phyloP scores from a whole-genome alignment of 2,329 filamentous ascomycete genomes.

The Trichophyton equinum region DNA sequence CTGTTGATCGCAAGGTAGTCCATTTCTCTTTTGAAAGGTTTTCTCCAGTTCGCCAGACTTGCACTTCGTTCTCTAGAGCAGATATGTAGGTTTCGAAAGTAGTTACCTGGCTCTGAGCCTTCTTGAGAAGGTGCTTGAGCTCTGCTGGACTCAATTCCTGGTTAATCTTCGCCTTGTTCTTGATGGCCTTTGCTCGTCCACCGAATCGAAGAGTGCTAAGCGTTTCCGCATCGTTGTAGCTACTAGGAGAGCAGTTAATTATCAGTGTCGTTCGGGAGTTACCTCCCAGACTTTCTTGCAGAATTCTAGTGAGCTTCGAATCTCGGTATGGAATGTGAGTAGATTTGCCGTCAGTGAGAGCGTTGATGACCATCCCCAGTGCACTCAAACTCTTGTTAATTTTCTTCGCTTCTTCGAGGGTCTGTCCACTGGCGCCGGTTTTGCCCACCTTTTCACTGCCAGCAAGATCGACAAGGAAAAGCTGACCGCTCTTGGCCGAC shows the following conservation, averaged over 20 bases:
- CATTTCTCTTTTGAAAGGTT: conserved; percentile 78
- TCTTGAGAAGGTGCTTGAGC: conserved; percentile 83
- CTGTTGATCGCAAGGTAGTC: conserved; percentile 53
- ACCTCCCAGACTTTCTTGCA: conserved; percentile 94
- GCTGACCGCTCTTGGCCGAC: conserved; percentile 87
- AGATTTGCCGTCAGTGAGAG: conserved; percentile 91
- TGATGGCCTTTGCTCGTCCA: conserved; percentile 94
- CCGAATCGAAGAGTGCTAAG: conserved; percentile 85
- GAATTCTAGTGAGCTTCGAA: conserved; percentile 90
- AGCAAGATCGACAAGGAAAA: conserved; percentile 95
- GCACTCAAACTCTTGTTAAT: conserved; percentile 99
- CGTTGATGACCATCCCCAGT: conserved; percentile 97
- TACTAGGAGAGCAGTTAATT: conserved; percentile 97
- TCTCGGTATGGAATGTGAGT: conserved; percentile 93
- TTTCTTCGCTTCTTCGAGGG: conserved; percentile 96
- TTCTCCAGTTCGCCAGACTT: conserved; percentile 78
- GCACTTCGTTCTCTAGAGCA: conserved; percentile 71
- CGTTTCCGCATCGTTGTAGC: conserved; percentile 94
- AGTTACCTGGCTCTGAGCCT: conserved; percentile 78
- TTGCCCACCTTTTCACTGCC: conserved; percentile 98
- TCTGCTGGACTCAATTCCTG: conserved; percentile 92
- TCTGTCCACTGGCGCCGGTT: conserved; percentile 94
- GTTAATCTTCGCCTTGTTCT: conserved; percentile 99
- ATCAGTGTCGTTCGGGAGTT: conserved; percentile 98
- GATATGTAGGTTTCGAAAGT: conserved; percentile 80